These are phyloP conservation scores for Colletotrichum lini DNA, from an alignment of 2,329 filamentous ascomycete genomes.

Conservation along the genomic window DNA sequence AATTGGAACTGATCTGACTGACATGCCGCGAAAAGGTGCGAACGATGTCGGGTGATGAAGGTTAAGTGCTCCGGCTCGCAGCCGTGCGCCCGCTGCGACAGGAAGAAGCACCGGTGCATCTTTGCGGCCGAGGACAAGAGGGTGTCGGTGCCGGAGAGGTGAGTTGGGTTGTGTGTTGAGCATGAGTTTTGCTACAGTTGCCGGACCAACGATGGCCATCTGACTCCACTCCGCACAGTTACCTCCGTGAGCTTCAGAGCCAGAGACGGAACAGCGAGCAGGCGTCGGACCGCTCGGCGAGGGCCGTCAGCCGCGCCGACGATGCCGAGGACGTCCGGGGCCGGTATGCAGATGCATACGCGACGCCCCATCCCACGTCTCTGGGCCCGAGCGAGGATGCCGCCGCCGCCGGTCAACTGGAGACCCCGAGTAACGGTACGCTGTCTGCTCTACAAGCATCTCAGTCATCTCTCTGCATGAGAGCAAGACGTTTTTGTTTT, in stretches of 20 bases:
- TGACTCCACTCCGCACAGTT: slow-evolving; percentile 29
- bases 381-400: background rate
- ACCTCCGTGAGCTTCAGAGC: slow-evolving; percentile 41
- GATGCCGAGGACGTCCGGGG: slow-evolving; percentile 16
- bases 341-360: slow-evolving; percentile 21
- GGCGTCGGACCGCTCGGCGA: slow-evolving; percentile 18
- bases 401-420: slow-evolving; percentile 12
- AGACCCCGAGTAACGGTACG: slow-evolving; percentile 34
- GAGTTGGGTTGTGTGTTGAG: slow-evolving; percentile 7
- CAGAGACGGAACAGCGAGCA: slow-evolving; percentile 37
- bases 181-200: background rate
- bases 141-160: slow-evolving; percentile 45
- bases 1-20: slow-evolving; percentile 4
- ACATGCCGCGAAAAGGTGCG: slow-evolving; percentile 47
- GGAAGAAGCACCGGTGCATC: slow-evolving; percentile 44
- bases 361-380: slow-evolving; percentile 21
- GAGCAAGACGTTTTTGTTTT: background rate
- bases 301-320: slow-evolving; percentile 4
- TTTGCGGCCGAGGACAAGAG: slow-evolving; percentile 44
- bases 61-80: slow-evolving; percentile 46
- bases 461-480: background rate
- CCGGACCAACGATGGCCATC: background rate
- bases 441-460: background rate
- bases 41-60: slow-evolving; percentile 46
- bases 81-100: slow-evolving; percentile 44